These are phyloP conservation scores for Solanum pinnatisectum DNA, from an alignment of 257 asterid genomes.

Conservation along the genomic window DNA sequence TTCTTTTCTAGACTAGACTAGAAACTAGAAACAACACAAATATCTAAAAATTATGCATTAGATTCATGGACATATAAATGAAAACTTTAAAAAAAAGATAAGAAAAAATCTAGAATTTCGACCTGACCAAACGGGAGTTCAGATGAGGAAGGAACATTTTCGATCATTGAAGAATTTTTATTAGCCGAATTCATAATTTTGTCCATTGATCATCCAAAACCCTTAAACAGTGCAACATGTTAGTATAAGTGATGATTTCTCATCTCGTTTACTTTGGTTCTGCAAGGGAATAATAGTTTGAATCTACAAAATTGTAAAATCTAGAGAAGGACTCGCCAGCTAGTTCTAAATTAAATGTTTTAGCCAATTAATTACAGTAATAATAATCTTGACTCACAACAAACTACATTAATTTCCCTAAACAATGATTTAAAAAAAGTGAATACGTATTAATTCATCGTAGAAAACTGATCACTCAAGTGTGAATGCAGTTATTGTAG, in stretches of 20 bases:
- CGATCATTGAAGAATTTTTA: background rate
- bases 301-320: background rate
- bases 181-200: background rate
- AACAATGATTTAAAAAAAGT: background rate
- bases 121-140: background rate
- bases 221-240: background rate
- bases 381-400: background rate
- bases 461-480: too few relatives aligned
- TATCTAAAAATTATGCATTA: background rate
- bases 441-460: too few relatives aligned
- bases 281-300: background rate
- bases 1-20: too few relatives aligned
- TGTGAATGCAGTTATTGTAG: too few relatives aligned
- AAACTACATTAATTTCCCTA: background rate
- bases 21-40: too few relatives aligned
- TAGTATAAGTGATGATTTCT: background rate
- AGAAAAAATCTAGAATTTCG: background rate
- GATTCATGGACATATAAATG: background rate
- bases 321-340: background rate
- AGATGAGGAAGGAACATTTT: background rate
- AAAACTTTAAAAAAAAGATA: too few relatives aligned
- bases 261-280: background rate
- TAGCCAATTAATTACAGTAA: background rate
- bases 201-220: background rate
- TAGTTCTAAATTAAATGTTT: too few relatives aligned